Base-by-base conservation (phyloP, 2,329 filamentous ascomycete species). In the Fusarium odoratissimum region DNA sequence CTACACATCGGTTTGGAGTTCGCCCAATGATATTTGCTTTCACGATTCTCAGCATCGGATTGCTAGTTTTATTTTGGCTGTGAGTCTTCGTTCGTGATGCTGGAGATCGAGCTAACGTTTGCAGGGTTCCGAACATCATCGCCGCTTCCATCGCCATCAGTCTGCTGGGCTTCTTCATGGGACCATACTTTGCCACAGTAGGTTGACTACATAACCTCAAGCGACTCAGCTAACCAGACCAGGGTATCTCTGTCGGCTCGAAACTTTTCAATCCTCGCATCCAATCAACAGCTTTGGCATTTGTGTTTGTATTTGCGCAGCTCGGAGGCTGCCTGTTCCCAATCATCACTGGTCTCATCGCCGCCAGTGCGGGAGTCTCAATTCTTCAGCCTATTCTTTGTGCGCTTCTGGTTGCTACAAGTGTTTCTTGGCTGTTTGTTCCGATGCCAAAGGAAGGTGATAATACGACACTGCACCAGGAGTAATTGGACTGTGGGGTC, bases 21-120 rank as follows among this genome's bases (percentile, higher is more conserved):
- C 83, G 86, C 23, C 82, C 83, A 8, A 91, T 91, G 88, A 78
- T 91, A 1, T 80, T 90, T 3, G 45, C 87, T 0, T 92, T 90
- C 56, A 84, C 84, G 33, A 75, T 85, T 5, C 64, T 90, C 0
- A 86, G 86, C 59, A 80, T 91, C 1, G 87, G 77, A 0, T 76
- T 91, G 2, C 89, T 91, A 70, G 75, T 91, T 12, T 79, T 91
- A 0, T 91, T 91, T 56, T 91, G 90, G 90, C 80, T 90, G 78
- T 88, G 59, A 72, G 82, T 80, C 5, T 33, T 16, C 1, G 8
- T 8, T 3, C 8, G 6, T 28, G 1, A 8, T 9, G 0, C 0
- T 19, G 1, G 0, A 19, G n/a, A 16, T 45, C 1, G 1, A 5
- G 28, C 67, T 78, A 17, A 78, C 44, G 8, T 5, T 3, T 8